Percentiles rank a stretch among this genome's conserved stretches.
Evolutionary conservation across 257 asterid genomes (phyloP).

Genomic region (Thymus quinquecostatus): DNA sequence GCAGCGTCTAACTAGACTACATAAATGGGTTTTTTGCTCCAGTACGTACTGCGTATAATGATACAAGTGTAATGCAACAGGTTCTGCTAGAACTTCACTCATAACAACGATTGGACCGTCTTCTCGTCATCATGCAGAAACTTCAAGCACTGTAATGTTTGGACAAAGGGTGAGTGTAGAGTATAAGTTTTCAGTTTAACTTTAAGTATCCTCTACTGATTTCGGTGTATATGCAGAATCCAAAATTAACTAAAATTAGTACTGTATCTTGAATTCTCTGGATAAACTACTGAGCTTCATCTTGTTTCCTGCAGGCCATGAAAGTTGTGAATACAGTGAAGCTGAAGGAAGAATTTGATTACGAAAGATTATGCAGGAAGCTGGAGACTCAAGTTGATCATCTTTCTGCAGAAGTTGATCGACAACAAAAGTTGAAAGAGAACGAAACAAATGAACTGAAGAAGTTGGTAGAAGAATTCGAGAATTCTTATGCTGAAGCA

Average conservation of each 20-base stretch:
- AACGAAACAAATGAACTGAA: conserved; percentile 57
- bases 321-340: conserved; percentile 76
- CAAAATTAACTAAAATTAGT: neutral
- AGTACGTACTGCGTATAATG: conserved; percentile 10
- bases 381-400: conserved; percentile 80
- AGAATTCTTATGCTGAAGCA: conserved; percentile 59
- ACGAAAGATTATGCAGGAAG: conserved; percentile 84
- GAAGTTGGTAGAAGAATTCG: conserved; percentile 54
- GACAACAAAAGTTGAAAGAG: conserved; percentile 67
- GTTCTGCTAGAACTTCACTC: conserved; percentile 96
- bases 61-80: conserved; percentile 46
- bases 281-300: neutral
- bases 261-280: neutral
- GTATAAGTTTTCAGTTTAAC: neutral
- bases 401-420: conserved; percentile 75
- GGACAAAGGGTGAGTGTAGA: conserved; percentile 80
- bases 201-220: too few relatives aligned
- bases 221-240: neutral
- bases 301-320: conserved; percentile 67
- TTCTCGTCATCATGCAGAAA: conserved; percentile 83
- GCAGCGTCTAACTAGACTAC: neutral
- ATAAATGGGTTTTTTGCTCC: neutral
- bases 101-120: conserved; percentile 83
- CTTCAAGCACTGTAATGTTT: conserved; percentile 86
- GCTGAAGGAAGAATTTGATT: conserved; percentile 92